Evolutionary conservation across 768 basidiomycete species (phyloP).

Genomic region (Brasilioporus rufonigricans): DNA sequence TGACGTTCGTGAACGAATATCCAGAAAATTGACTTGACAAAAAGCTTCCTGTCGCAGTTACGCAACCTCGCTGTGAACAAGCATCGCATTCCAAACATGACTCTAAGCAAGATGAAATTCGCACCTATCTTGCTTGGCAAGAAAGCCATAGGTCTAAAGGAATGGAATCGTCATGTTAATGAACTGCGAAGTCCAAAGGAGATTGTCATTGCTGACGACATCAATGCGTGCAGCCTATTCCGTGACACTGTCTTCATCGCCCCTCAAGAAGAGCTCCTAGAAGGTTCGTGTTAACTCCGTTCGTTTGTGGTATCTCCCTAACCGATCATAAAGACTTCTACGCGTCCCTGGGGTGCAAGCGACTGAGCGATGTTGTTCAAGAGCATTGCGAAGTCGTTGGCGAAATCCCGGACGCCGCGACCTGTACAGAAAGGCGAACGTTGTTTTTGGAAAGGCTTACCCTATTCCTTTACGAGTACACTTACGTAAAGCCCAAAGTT

Average conservation of each 20-base stretch:
- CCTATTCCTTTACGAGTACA: neutral
- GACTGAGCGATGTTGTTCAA: neutral
- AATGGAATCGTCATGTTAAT: neutral
- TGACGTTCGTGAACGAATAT: too few relatives aligned
- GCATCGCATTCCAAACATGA: neutral
- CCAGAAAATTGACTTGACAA: neutral
- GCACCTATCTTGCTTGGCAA: neutral
- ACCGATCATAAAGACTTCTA: neutral
- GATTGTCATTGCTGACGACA: conserved; percentile 1
- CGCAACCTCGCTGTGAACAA: neutral
- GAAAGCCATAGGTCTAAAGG: neutral
- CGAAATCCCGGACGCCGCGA: neutral
- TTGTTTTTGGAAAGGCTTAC: neutral
- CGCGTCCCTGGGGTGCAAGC: neutral
- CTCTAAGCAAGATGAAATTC: neutral
- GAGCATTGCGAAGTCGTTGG: neutral
- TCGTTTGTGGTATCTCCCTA: neutral
- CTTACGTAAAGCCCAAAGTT: neutral
- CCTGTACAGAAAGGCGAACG: neutral
- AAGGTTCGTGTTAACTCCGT: neutral
- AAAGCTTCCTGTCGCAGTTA: neutral
- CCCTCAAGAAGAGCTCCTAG: conserved; percentile 1
- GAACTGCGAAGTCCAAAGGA: neutral
- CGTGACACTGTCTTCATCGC: neutral
- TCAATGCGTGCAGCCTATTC: neutral